These are phyloP conservation scores for Hyaloscypha finlandica DNA, from an alignment of 495 filamentous ascomycete genomes.

Conservation along the genomic window DNA sequence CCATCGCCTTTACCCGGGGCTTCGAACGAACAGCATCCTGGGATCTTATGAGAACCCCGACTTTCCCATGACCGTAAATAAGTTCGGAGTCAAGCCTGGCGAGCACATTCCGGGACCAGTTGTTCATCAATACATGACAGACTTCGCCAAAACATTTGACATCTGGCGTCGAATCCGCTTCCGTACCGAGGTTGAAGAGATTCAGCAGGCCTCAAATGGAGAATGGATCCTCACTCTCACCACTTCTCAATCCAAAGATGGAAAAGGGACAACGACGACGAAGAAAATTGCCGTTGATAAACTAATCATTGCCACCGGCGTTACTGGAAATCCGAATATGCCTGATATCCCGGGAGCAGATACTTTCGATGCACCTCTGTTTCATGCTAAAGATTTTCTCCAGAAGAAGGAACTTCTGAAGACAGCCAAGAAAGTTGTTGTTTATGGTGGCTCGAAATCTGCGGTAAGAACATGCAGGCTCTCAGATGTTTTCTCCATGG, in stretches of 20 bases:
- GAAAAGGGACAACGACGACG: neutral
- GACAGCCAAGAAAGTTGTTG: conserved; percentile 45
- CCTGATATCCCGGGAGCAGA: conserved; percentile 52
- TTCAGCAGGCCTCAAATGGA: conserved; percentile 45
- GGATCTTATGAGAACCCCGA: conserved; percentile 72
- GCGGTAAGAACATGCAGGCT: conserved; percentile 44
- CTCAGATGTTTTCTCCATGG: too few relatives aligned
- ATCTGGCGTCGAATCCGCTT: conserved; percentile 57
- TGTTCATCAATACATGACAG: conserved; percentile 66
- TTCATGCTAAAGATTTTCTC: conserved; percentile 63
- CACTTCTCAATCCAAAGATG: neutral
- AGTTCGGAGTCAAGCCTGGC: conserved; percentile 58
- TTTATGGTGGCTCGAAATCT: conserved; percentile 75
- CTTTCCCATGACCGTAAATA: conserved; percentile 65
- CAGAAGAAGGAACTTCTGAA: conserved; percentile 39
- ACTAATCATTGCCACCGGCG: conserved; percentile 69
- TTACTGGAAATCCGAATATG: conserved; percentile 62
- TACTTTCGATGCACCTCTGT: conserved; percentile 56
- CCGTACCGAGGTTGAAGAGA: conserved; percentile 50
- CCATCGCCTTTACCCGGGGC: conserved; percentile 63
- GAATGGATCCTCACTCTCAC: conserved; percentile 43
- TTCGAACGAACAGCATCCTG: conserved; percentile 59
- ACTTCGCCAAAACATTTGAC: conserved; percentile 60
- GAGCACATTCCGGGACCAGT: conserved; percentile 70
- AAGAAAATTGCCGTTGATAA: conserved; percentile 50